These are phyloP conservation scores for Spathaspora arborariae DNA, from an alignment of 805 yeast species.

Conservation along the genomic window DNA sequence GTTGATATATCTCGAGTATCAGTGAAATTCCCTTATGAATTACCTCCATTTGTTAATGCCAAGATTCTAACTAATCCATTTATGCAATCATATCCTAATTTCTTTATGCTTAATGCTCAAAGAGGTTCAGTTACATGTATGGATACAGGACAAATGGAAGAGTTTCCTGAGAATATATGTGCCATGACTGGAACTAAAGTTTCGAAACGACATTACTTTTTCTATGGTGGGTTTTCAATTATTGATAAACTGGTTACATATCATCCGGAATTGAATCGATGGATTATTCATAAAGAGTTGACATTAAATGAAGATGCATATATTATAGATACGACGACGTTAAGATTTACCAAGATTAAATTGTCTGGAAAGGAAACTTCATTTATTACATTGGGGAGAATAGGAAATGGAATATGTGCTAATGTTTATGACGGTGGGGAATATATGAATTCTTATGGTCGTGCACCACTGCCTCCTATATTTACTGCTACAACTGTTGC, in stretches of 20 bases:
- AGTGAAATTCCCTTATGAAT: conserved; percentile 32
- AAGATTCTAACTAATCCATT: conserved; percentile 37
- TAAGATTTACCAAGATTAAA: conserved; percentile 44
- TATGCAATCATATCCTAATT: conserved; percentile 35
- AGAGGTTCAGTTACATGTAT: conserved; percentile 29
- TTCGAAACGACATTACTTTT: conserved; percentile 54
- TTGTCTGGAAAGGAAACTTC: conserved; percentile 18
- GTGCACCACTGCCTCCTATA: conserved; percentile 2
- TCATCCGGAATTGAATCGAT: conserved; percentile 20
- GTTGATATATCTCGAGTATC: conserved; percentile 28
- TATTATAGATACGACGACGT: conserved; percentile 51
- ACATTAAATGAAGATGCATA: conserved; percentile 52
- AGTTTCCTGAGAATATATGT: conserved; percentile 48
- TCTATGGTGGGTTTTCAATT: conserved; percentile 67
- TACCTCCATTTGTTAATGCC: conserved; percentile 38
- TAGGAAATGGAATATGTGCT: conserved; percentile 31
- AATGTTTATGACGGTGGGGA: conserved; percentile 15
- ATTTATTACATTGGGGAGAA: conserved; percentile 20
- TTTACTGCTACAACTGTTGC: background rate
- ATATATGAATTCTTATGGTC: background rate
- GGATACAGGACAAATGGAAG: conserved; percentile 16
- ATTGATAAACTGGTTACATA: conserved; percentile 20
- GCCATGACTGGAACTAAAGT: conserved; percentile 47
- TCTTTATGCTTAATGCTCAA: conserved; percentile 26
- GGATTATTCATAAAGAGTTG: conserved; percentile 42